Evolutionary conservation across 2,329 filamentous ascomycete species (phyloP).

Genomic region (Trichoderma atroviride): DNA sequence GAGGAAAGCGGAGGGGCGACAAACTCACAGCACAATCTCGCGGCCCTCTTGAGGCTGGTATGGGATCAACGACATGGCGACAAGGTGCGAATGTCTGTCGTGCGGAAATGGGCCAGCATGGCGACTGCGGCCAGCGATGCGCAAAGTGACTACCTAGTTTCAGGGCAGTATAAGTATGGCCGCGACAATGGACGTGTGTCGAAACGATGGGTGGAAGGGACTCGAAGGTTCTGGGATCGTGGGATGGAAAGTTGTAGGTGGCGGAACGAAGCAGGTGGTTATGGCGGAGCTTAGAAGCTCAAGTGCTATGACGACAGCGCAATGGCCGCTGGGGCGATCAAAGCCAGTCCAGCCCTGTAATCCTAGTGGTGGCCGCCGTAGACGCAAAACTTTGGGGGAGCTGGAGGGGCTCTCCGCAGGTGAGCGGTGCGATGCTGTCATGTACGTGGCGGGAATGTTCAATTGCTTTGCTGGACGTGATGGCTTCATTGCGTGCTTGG

Average conservation of each 20-base stretch:
- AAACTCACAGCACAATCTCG: constrained; percentile 77
- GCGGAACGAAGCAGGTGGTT: neutral
- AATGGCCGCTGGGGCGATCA: neutral
- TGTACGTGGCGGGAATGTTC: neutral
- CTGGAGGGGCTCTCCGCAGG: constrained; percentile 16
- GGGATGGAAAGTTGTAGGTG: neutral
- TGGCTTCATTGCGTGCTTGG: neutral
- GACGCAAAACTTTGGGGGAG: constrained; percentile 1
- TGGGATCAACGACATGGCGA: constrained; percentile 69
- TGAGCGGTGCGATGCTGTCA: neutral
- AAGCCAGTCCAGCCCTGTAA: neutral
- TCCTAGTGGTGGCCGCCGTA: constrained; percentile 1
- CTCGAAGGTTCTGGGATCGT: constrained; percentile 20
- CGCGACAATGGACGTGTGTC: neutral
- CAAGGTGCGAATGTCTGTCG: constrained; percentile 29
- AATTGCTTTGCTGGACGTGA: neutral
- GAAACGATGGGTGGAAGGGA: neutral
- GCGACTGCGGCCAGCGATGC: constrained; percentile 24
- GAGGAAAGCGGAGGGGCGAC: constrained; percentile 16
- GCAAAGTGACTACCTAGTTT: neutral
- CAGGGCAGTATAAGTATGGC: neutral
- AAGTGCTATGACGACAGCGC: constrained; percentile 11
- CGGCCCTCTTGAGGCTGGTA: constrained; percentile 73
- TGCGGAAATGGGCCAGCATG: constrained; percentile 29
- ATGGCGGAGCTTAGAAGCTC: neutral